phyloP scores from a whole-genome alignment of 345 rosid genomes.

The Syzygium aqueum region DNA sequence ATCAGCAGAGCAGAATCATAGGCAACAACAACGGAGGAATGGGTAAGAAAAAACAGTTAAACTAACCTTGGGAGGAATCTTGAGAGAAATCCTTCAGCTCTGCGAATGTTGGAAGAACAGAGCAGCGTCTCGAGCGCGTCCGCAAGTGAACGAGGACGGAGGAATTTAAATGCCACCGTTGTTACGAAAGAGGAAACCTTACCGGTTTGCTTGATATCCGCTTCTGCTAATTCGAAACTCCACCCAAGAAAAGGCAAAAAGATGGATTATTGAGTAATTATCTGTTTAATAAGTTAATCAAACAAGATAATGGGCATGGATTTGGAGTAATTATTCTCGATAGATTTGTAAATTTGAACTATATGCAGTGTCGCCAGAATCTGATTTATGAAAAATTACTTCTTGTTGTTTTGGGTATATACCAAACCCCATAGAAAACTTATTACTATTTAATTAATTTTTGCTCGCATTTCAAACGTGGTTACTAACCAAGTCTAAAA shows the following conservation, averaged over 20 bases:
- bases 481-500: background rate
- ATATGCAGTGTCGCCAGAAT: background rate
- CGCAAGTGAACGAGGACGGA: background rate
- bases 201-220: too few species aligned
- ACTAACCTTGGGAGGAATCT: background rate
- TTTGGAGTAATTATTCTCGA: background rate
- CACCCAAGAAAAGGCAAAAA: too few species aligned
- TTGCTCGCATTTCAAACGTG: too few species aligned
- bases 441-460: background rate
- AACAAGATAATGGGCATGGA: too few species aligned
- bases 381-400: background rate
- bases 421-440: background rate
- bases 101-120: background rate
- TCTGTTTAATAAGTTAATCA: too few species aligned
- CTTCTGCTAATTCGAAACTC: too few species aligned
- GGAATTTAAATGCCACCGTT: background rate
- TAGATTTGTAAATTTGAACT: accelerated
- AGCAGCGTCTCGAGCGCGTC: background rate
- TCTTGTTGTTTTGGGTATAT: background rate
- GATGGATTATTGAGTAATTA: too few species aligned
- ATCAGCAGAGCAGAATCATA: background rate
- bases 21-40: background rate
- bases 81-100: background rate
- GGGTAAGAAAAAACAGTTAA: background rate
- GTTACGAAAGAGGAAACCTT: background rate